phyloP scores from a whole-genome alignment of 805 yeast genomes.

The Saccharomycopsis sp. region DNA sequence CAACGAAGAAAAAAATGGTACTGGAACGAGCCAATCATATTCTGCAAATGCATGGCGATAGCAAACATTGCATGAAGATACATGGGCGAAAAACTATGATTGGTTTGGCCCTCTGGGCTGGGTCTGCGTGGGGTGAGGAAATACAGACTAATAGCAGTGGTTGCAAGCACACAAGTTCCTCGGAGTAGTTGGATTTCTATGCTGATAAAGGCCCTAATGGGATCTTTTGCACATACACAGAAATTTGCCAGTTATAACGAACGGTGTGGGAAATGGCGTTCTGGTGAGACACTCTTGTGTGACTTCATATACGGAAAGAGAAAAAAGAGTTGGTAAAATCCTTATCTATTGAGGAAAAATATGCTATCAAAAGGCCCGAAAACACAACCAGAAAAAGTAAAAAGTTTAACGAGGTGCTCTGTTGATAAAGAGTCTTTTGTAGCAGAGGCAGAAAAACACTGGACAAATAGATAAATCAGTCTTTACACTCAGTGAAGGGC shows the following conservation, averaged over 20 bases:
- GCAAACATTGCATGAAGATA: neutral
- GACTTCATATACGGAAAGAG: neutral
- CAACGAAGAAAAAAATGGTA: neutral
- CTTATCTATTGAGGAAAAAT: neutral
- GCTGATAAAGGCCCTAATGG: too few relatives aligned
- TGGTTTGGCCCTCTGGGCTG: too few relatives aligned
- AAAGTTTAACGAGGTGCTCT: neutral
- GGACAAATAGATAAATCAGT: too few relatives aligned
- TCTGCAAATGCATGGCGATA: neutral
- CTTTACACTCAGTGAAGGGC: too few relatives aligned
- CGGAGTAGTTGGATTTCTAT: too few relatives aligned
- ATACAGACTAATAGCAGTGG: too few relatives aligned
- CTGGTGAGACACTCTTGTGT: neutral
- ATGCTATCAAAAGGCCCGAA: neutral
- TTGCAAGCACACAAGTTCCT: too few relatives aligned
- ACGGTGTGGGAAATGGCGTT: too few relatives aligned
- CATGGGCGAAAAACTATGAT: neutral
- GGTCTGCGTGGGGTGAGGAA: too few relatives aligned
- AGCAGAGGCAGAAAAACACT: neutral
- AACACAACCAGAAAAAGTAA: neutral
- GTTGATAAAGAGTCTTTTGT: neutral
- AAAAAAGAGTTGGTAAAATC: neutral
- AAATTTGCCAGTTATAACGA: too few relatives aligned
- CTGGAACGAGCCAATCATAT: constrained; percentile 2
- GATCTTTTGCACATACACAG: too few relatives aligned